Percentiles rank a stretch among this genome's conserved stretches.
Evolutionary conservation across 2,329 filamentous ascomycete species (phyloP).

Genomic region (Penicillium sp.): DNA sequence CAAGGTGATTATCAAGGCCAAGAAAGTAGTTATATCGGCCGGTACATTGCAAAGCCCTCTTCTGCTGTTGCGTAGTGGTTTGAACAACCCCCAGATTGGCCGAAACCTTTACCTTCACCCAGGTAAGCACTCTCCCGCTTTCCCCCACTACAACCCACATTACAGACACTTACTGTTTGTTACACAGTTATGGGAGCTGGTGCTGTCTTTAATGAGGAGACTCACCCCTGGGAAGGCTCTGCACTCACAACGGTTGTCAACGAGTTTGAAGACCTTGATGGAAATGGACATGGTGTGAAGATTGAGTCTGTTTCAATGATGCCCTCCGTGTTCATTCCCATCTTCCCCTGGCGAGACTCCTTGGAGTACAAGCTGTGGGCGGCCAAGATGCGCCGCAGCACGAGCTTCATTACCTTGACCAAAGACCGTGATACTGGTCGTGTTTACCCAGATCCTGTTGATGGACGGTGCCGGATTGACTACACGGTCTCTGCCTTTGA

Average conservation of each 20-base stretch:
- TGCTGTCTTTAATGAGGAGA: conserved; percentile 61
- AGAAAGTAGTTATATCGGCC: conserved; percentile 68
- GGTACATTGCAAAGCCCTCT: conserved; percentile 71
- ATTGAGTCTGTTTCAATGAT: conserved; percentile 70
- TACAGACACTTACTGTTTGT: background rate
- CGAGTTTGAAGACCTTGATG: conserved; percentile 72
- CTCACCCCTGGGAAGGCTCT: conserved; percentile 64
- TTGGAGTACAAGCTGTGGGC: conserved; percentile 64
- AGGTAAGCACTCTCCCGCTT: conserved; percentile 37
- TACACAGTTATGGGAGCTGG: conserved; percentile 33
- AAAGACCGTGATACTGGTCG: conserved; percentile 68
- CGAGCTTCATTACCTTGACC: conserved; percentile 62
- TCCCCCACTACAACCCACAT: too few species aligned
- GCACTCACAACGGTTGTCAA: conserved; percentile 71
- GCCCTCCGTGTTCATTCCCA: conserved; percentile 56
- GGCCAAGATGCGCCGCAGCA: conserved; percentile 60
- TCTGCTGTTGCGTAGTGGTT: conserved; percentile 65
- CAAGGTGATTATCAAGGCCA: conserved; percentile 64
- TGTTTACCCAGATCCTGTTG: conserved; percentile 62
- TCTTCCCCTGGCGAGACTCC: conserved; percentile 59
- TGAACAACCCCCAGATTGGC: conserved; percentile 75
- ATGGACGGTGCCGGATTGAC: conserved; percentile 56
- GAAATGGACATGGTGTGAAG: conserved; percentile 70
- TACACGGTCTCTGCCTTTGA: conserved; percentile 68
- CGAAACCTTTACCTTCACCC: conserved; percentile 76